phyloP scores from a whole-genome alignment of 176 grass and related monocot genomes.

The Cymbopogon citratus region DNA sequence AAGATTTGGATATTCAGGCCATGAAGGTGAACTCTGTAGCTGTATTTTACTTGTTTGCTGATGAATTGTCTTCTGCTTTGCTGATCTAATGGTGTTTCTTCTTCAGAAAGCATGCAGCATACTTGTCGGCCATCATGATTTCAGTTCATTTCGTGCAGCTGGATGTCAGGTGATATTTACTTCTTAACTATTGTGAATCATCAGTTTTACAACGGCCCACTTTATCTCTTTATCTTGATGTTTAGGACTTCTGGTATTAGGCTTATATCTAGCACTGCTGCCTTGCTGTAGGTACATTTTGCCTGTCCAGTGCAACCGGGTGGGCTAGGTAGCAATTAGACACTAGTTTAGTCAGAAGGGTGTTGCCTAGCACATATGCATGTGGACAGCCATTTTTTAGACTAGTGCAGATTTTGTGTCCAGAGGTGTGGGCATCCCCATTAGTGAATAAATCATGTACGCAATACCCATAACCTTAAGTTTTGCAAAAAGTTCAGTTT shows the following conservation, averaged over 20 bases:
- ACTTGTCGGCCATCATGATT: constrained; percentile 88
- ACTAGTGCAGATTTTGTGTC: neutral
- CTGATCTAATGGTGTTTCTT: constrained; percentile 31
- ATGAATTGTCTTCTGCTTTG: constrained; percentile 13
- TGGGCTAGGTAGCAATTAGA: too few relatives aligned
- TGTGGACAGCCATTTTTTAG: too few relatives aligned
- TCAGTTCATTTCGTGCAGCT: constrained; percentile 91
- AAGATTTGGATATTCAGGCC: constrained; percentile 64
- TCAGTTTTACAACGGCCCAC: neutral
- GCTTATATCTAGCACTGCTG: neutral
- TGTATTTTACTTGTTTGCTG: constrained; percentile 14
- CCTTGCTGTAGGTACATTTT: neutral
- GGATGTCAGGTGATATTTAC: constrained; percentile 74
- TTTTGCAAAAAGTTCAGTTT: neutral
- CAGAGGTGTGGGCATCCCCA: neutral
- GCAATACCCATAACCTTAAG: neutral
- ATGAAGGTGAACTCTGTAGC: constrained; percentile 57
- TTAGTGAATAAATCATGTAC: neutral
- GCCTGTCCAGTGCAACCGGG: neutral
- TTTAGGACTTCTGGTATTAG: constrained; percentile 7
- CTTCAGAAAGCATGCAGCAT: constrained; percentile 77
- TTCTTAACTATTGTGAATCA: constrained; percentile 26
- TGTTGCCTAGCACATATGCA: too few relatives aligned
- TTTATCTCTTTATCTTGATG: neutral
- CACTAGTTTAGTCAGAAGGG: too few relatives aligned